These are phyloP conservation scores for Pilobolus umbonatus DNA, from an alignment of 192 early-diverging fungal species.

Conservation along the genomic window DNA sequence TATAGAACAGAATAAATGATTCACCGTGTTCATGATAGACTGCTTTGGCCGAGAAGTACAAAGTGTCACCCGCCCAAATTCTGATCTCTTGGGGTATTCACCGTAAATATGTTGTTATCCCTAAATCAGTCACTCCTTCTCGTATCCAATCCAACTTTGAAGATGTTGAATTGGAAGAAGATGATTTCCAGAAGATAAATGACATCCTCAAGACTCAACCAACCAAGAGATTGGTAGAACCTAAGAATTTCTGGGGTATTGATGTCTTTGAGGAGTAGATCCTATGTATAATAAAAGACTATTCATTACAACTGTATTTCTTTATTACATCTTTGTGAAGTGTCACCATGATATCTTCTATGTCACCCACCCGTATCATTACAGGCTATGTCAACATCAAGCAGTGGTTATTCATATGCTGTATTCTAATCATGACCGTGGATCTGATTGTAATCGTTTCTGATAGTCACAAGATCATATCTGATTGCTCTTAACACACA, in stretches of 20 bases:
- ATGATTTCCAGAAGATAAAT: constrained; percentile 11
- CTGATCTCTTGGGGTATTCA: constrained; percentile 72
- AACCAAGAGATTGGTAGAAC: constrained; percentile 1
- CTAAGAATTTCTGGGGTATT: constrained; percentile 11
- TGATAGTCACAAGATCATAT: too few relatives aligned
- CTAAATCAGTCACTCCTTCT: constrained; percentile 67
- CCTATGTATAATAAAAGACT: too few relatives aligned
- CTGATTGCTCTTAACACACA: too few relatives aligned
- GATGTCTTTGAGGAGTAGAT: constrained; percentile 10
- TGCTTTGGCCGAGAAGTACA: constrained; percentile 60
- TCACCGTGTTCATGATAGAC: neutral
- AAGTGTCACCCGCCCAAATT: constrained; percentile 64
- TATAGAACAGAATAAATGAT: neutral
- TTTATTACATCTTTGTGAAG: too few relatives aligned
- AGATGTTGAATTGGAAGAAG: constrained; percentile 5
- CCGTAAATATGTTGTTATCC: constrained; percentile 73
- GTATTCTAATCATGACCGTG: too few relatives aligned
- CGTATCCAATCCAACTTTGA: constrained; percentile 25
- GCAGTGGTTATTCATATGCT: too few relatives aligned
- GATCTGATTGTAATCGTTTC: too few relatives aligned
- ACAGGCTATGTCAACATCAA: too few relatives aligned
- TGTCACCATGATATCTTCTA: too few relatives aligned
- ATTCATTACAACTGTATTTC: too few relatives aligned
- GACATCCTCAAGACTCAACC: neutral
- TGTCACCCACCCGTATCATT: too few relatives aligned